Base-by-base conservation (phyloP, 495 filamentous ascomycete species). In the Trichoderma gamsii region DNA sequence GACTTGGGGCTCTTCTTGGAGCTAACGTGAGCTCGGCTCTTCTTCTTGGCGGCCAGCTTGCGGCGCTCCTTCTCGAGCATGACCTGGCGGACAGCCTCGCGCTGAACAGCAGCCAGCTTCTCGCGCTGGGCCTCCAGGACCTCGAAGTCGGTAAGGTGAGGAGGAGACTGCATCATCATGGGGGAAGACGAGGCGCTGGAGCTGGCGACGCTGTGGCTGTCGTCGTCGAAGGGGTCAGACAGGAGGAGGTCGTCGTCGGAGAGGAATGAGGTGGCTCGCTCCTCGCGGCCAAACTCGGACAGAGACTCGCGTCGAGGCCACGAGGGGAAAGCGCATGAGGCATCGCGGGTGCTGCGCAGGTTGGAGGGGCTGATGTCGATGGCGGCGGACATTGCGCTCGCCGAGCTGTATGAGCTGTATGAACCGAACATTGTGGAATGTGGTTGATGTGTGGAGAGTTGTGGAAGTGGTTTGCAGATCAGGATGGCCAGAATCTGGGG, bases 281-380 rank as follows among this genome's bases (percentile, higher is more conserved):
- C 73, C 51, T 81, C 76, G 52, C 71, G 86, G 46, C 74, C 76
- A 12, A 73, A 72, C 67, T 79, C 79, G 69, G 71, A 76, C 64
- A 83, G 76, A 12, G 79, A 80, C 4, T 77, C 75, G 21, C 81
- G 74, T 59, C 78, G 76, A 13, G 81, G 81, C 81, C 81, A 83
- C 59, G 81, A 83, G n/a, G 81, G 81, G 71, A 80, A 83, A 23
- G 81, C 81, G 76, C 80, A 82, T 66, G 70, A 75, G 11, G 77
- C 71, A 68, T 79, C 79, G 71, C 79, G 75, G 7, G 70, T 69
- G 35, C 13, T 27, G 68, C 74, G 71, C 13, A 77, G 78, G 70
- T 75, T 76, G 68, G 74, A 79, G 41, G 79, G 76, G 41, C 78
- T 75, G 70, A 86, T 86, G 71, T 86, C 84, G 71, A 86, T 79